These are phyloP conservation scores for Hypoxylon subgilvum DNA, from an alignment of 495 filamentous ascomycete genomes.

Conservation along the genomic window DNA sequence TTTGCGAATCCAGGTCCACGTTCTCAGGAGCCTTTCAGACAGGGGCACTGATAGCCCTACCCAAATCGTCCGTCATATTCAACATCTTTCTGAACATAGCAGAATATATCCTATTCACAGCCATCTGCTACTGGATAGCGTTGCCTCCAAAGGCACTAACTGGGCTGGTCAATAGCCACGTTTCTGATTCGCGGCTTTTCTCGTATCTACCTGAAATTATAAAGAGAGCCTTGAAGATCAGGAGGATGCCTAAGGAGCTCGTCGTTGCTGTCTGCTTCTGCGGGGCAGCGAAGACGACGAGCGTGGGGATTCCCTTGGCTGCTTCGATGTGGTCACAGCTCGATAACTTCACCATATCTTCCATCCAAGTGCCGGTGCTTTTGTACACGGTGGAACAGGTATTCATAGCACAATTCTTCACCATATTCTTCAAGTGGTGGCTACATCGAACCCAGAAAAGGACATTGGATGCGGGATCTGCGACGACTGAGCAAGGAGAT, in stretches of 20 bases:
- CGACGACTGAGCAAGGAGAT: constrained; percentile 14
- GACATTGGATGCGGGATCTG: constrained; percentile 23
- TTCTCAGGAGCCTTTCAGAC: constrained; percentile 63
- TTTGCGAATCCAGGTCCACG: constrained; percentile 48
- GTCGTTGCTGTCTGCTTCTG: constrained; percentile 64
- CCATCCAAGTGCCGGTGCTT: constrained; percentile 60
- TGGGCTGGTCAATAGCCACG: constrained; percentile 26
- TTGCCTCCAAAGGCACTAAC: constrained; percentile 45
- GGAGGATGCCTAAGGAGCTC: constrained; percentile 52
- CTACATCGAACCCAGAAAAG: constrained; percentile 42
- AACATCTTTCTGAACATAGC: constrained; percentile 60
- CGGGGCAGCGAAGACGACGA: constrained; percentile 63
- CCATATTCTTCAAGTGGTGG: constrained; percentile 59
- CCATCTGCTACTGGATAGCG: constrained; percentile 54
- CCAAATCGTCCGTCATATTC: constrained; percentile 56
- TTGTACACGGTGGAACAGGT: constrained; percentile 65
- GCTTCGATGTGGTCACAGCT: constrained; percentile 61
- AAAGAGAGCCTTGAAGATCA: constrained; percentile 39
- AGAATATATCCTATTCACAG: constrained; percentile 59
- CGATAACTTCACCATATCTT: constrained; percentile 57
- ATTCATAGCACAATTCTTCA: constrained; percentile 61
- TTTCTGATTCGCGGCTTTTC: constrained; percentile 31
- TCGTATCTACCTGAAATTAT: constrained; percentile 24
- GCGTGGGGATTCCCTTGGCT: constrained; percentile 58
- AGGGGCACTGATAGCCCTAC: constrained; percentile 54